Conservation (phyloP, 164 flowering plant species). For the Hamamelis virginiana region DNA sequence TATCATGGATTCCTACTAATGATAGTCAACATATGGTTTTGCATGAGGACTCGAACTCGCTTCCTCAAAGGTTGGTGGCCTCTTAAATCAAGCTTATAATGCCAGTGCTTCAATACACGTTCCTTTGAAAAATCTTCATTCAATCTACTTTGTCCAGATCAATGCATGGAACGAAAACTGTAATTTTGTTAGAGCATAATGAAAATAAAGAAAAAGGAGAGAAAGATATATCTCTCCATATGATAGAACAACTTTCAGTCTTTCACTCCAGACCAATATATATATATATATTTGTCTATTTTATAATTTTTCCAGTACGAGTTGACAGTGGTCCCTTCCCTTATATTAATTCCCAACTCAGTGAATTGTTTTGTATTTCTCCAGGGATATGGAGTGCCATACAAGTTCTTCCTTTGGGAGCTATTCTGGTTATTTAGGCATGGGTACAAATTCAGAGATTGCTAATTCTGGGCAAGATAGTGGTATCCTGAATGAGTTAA, state of each 20-base stretch:
- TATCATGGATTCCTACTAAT: slow-evolving; percentile 29
- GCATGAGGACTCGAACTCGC: slow-evolving; percentile 29
- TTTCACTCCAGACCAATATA: background rate
- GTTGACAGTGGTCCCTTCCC: background rate
- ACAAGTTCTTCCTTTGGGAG: slow-evolving; percentile 31
- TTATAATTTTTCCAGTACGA: background rate
- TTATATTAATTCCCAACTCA: background rate
- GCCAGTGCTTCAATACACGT: background rate
- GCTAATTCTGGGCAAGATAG: slow-evolving; percentile 30
- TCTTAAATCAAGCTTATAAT: background rate
- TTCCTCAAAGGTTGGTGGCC: slow-evolving; percentile 29
- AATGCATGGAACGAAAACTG: background rate
- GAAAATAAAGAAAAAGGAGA: background rate
- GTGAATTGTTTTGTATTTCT: background rate
- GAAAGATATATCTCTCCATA: too few relatives aligned
- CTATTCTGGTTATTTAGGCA: slow-evolving; percentile 34
- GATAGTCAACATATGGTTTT: slow-evolving; percentile 24
- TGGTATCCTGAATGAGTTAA: slow-evolving; percentile 27
- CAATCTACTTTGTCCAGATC: background rate
- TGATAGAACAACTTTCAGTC: background rate
- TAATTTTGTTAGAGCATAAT: background rate
- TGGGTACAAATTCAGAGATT: slow-evolving; percentile 25
- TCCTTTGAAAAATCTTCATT: background rate
- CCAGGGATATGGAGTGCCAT: slow-evolving; percentile 35
- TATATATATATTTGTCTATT: too few relatives aligned